A percentile compares a stretch with the other conserved stretches of the same genome.
Evolutionary conservation across 2,329 filamentous ascomycete genomes (phyloP).

Genomic region (Parastagonospora nodorum): DNA sequence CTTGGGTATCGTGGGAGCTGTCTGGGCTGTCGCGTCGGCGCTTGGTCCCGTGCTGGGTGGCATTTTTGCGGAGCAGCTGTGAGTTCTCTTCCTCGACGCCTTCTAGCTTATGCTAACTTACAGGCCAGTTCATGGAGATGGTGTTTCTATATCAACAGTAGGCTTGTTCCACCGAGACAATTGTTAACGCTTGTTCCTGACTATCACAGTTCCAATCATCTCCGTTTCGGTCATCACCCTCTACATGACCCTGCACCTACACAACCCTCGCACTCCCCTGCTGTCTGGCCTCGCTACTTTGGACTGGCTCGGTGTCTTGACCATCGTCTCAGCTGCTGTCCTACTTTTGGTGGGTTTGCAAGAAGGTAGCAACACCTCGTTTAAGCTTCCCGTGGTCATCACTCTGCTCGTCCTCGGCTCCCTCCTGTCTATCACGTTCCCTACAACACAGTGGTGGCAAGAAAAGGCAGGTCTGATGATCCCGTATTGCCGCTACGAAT

Average conservation of each 20-base stretch:
- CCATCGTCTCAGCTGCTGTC: conserved; percentile 54
- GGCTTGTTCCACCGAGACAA: background rate
- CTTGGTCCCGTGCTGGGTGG: conserved; percentile 61
- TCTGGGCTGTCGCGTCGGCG: conserved; percentile 62
- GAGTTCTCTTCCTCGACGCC: too few relatives aligned
- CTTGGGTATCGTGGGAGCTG: conserved; percentile 56
- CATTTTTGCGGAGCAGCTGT: conserved; percentile 51
- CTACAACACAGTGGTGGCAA: conserved; percentile 67
- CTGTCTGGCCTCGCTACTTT: conserved; percentile 54
- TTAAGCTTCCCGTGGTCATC: conserved; percentile 57
- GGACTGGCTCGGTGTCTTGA: conserved; percentile 59
- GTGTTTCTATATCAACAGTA: conserved; percentile 50
- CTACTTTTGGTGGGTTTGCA: conserved; percentile 60
- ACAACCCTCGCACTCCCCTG: conserved; percentile 56
- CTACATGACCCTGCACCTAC: conserved; percentile 58
- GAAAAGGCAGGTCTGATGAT: conserved; percentile 62
- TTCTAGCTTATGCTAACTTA: too few relatives aligned
- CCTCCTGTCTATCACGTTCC: conserved; percentile 55
- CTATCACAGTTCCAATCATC: conserved; percentile 52
- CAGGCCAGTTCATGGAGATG: conserved; percentile 52
- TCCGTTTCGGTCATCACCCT: conserved; percentile 56
- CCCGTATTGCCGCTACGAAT: conserved; percentile 75
- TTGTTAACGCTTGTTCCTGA: background rate
- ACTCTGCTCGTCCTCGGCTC: conserved; percentile 56
- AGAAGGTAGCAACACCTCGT: conserved; percentile 56